Conservation (phyloP, 2,329 filamentous ascomycete species). For the Cytospora schulzeri region DNA sequence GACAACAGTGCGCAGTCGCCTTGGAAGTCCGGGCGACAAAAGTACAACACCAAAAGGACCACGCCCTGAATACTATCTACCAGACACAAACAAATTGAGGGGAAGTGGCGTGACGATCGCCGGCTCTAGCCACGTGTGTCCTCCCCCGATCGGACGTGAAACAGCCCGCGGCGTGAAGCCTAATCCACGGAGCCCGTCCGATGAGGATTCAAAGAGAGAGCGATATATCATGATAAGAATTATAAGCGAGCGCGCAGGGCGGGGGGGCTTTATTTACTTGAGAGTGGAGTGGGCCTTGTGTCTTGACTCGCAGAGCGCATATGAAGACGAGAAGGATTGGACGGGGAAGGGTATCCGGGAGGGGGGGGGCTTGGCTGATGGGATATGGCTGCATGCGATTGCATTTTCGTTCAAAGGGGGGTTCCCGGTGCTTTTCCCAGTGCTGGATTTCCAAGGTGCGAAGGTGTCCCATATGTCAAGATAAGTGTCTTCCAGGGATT, state of each 20-base stretch:
- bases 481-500: too few relatives aligned
- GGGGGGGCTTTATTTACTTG: not conserved
- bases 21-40: not conserved
- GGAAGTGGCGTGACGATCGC: not conserved
- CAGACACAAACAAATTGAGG: not conserved
- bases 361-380: not conserved
- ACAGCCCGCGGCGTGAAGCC: too few relatives aligned
- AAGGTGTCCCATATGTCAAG: not conserved
- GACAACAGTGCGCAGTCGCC: too few relatives aligned
- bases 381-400: too few relatives aligned
- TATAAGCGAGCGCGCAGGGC: too few relatives aligned
- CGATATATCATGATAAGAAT: too few relatives aligned
- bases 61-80: not conserved
- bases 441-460: too few relatives aligned
- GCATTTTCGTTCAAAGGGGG: not conserved
- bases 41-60: not conserved
- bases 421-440: not conserved
- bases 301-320: not conserved
- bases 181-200: too few relatives aligned
- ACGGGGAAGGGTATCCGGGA: too few relatives aligned
- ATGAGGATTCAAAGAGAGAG: too few relatives aligned
- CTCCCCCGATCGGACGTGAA: not conserved
- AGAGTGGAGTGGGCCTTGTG: not conserved
- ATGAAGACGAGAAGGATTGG: not conserved
- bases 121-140: not conserved